Conservation (phyloP, 495 filamentous ascomycete genomes). For the Pseudoneurospora amorphoporcata region DNA sequence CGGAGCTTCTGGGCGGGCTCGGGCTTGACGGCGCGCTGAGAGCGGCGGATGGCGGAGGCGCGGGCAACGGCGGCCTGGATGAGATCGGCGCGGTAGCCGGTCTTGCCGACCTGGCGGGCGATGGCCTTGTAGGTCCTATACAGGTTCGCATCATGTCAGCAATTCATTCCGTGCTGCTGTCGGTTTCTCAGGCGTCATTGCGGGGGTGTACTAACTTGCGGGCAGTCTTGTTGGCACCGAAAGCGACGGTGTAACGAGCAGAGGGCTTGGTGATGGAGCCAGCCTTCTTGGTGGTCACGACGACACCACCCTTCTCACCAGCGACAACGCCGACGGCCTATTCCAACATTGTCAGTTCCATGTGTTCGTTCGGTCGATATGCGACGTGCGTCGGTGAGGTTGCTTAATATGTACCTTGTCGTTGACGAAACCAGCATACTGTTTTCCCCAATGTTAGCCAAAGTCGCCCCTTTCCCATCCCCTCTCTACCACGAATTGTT, state of each 20-base stretch:
- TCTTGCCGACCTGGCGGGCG: slow-evolving; percentile 68
- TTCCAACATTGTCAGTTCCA: slow-evolving; percentile 9
- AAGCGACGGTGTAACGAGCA: slow-evolving; percentile 51
- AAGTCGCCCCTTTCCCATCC: not conserved
- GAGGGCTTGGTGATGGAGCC: slow-evolving; percentile 59
- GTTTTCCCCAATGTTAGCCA: slow-evolving; percentile 24
- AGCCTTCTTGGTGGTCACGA: slow-evolving; percentile 74
- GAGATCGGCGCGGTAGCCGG: slow-evolving; percentile 77
- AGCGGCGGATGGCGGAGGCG: slow-evolving; percentile 72
- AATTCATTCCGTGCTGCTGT: not conserved
- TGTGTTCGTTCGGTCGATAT: slow-evolving; percentile 7
- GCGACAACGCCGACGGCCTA: slow-evolving; percentile 74
- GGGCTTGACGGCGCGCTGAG: slow-evolving; percentile 71
- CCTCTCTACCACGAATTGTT: not conserved
- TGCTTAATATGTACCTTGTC: slow-evolving; percentile 61
- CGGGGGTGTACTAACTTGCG: slow-evolving; percentile 59
- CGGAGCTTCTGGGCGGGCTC: slow-evolving; percentile 60
- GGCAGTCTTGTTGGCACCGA: slow-evolving; percentile 54
- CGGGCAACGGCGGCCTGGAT: slow-evolving; percentile 79
- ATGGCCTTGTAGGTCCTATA: slow-evolving; percentile 79
- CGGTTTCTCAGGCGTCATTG: not conserved
- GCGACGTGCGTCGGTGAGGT: slow-evolving; percentile 1
- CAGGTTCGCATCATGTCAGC: slow-evolving; percentile 15
- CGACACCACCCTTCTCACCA: slow-evolving; percentile 57
- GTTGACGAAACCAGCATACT: slow-evolving; percentile 87